Evolutionary conservation across 192 early-diverging fungal species (phyloP).

Genomic region (Gryganskiella cystojenkinii): DNA sequence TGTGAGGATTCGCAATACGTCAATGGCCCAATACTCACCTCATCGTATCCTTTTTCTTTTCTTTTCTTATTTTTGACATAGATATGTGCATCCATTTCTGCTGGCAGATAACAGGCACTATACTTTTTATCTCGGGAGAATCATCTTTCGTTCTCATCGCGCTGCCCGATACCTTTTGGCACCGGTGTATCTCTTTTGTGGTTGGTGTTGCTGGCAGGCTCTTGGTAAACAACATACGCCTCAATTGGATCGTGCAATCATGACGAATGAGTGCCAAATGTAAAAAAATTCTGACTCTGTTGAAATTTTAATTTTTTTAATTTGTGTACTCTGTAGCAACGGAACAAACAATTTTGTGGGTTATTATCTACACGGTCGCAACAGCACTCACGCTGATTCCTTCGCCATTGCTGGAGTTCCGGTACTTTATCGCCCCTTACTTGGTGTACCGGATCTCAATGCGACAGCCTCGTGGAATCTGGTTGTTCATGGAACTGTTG

Average conservation of each 20-base stretch:
- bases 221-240: slow-evolving; percentile 56
- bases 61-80: no score
- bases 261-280: not conserved
- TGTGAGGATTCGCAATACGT: no score
- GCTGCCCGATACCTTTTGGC: slow-evolving; percentile 66
- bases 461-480: slow-evolving; percentile 26
- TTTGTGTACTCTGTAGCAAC: slow-evolving; percentile 35
- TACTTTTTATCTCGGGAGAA: slow-evolving; percentile 94
- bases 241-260: not conserved
- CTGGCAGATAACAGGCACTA: slow-evolving; percentile 96
- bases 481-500: slow-evolving; percentile 56
- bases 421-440: slow-evolving; percentile 95
- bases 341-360: slow-evolving; percentile 62
- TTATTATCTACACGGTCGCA: slow-evolving; percentile 62
- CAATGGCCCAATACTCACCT: no score
- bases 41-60: no score
- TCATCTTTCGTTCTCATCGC: slow-evolving; percentile 71
- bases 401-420: slow-evolving; percentile 92
- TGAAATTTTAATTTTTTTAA: not conserved
- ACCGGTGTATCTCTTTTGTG: slow-evolving; percentile 70
- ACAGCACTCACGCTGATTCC: slow-evolving; percentile 80
- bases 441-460: slow-evolving; percentile 79
- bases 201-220: slow-evolving; percentile 48
- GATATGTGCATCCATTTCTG: slow-evolving; percentile 92
- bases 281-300: not conserved